Percentiles rank a stretch among this genome's conserved stretches.
phyloP scores from a whole-genome alignment of 192 early-diverging fungal genomes.

The Funneliformis mosseae region DNA sequence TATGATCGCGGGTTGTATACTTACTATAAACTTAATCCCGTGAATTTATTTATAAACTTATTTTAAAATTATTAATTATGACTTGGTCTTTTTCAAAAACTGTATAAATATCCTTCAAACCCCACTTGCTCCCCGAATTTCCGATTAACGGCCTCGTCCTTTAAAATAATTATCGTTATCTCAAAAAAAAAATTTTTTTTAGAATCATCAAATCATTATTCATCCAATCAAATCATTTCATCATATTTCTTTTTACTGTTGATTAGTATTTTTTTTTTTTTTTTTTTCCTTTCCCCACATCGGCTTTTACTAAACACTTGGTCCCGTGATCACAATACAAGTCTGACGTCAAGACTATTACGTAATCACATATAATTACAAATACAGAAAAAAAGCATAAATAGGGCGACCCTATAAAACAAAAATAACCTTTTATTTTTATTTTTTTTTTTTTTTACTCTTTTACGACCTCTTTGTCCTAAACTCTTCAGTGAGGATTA shows the following conservation, averaged over 20 bases:
- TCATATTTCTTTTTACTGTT: background rate
- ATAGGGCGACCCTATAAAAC: background rate
- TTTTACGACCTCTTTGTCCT: background rate
- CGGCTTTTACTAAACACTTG: background rate
- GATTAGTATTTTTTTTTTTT: background rate
- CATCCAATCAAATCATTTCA: background rate
- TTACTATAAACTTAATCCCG: background rate
- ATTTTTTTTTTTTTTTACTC: too few relatives aligned
- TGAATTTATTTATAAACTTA: background rate
- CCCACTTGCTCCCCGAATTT: constrained; percentile 19
- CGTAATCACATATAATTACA: background rate
- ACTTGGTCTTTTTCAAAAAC: background rate
- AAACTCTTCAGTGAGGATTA: constrained; percentile 32
- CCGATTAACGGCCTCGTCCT: constrained; percentile 24
- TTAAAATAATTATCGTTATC: background rate
- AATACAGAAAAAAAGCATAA: constrained; percentile 1
- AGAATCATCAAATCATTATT: background rate
- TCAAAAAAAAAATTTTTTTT: background rate
- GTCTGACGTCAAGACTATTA: background rate
- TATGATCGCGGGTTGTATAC: constrained; percentile 9
- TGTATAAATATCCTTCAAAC: constrained; percentile 12
- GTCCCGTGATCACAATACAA: background rate
- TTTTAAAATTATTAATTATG: background rate
- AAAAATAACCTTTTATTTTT: background rate
- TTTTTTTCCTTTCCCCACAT: background rate